Evolutionary conservation across 768 basidiomycete species (phyloP).

Genomic region (Leccinum boreale): DNA sequence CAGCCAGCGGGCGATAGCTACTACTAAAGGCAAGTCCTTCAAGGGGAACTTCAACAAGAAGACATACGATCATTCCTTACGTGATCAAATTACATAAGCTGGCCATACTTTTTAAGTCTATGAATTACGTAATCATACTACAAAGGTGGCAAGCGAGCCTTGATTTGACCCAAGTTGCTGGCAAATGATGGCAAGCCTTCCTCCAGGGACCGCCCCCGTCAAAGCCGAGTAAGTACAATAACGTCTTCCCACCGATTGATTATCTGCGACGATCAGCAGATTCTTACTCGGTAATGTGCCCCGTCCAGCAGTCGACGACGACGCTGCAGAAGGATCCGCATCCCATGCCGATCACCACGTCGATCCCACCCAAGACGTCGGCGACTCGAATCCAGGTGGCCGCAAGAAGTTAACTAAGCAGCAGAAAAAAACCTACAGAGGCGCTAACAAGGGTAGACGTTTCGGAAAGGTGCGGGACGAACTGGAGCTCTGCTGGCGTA

Average conservation of each 20-base stretch:
- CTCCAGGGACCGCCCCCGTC: conserved; percentile 49
- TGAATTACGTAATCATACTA: no score
- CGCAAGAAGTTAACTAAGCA: conserved; percentile 52
- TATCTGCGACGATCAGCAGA: conserved; percentile 25
- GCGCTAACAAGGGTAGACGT: conserved; percentile 79
- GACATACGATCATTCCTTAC: no score
- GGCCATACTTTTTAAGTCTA: no score
- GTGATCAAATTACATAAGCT: no score
- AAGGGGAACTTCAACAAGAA: no score
- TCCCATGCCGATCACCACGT: conserved; percentile 26
- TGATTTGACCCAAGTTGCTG: neutral
- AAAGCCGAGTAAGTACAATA: conserved; percentile 44
- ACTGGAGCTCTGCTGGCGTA: conserved; percentile 75
- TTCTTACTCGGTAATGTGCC: conserved; percentile 35
- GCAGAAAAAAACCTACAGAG: conserved; percentile 69
- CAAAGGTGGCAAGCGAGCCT: neutral
- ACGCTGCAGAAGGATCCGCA: conserved; percentile 61
- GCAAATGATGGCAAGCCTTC: conserved; percentile 1
- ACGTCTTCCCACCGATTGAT: neutral
- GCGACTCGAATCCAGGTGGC: conserved; percentile 22
- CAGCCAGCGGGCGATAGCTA: no score
- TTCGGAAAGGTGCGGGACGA: conserved; percentile 80
- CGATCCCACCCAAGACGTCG: conserved; percentile 32
- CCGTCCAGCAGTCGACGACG: conserved; percentile 44
- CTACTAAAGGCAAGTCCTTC: no score